phyloP scores from a whole-genome alignment of 495 filamentous ascomycete species.

The Pyrenula massariospora region DNA sequence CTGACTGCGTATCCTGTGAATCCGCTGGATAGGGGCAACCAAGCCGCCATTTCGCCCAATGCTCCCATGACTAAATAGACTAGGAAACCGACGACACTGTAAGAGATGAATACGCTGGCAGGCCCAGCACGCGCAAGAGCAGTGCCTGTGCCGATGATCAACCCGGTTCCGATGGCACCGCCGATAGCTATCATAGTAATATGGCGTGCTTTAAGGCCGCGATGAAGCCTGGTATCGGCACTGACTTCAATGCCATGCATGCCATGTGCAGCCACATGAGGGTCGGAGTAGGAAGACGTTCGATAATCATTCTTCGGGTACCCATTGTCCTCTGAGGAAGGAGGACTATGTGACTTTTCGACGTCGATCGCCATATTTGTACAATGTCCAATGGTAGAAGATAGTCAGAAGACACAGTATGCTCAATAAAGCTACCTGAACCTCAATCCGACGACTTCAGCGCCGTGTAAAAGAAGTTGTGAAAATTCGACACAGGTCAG shows the following conservation, averaged over 20 bases:
- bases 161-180: slow-evolving; percentile 71
- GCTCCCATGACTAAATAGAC: slow-evolving; percentile 56
- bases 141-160: slow-evolving; percentile 54
- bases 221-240: slow-evolving; percentile 32
- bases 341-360: not conserved
- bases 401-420: not conserved
- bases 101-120: slow-evolving; percentile 61
- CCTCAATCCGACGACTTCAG: not conserved
- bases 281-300: not conserved
- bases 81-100: slow-evolving; percentile 45
- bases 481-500: not conserved
- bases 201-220: slow-evolving; percentile 62
- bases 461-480: not conserved
- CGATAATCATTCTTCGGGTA: not conserved
- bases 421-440: not conserved
- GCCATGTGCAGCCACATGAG: not conserved
- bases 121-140: slow-evolving; percentile 53
- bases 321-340: not conserved
- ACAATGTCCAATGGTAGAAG: not conserved
- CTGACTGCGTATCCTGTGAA: slow-evolving; percentile 52
- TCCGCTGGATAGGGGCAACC: slow-evolving; percentile 47
- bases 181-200: slow-evolving; percentile 90
- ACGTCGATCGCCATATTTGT: not conserved
- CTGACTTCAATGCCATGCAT: slow-evolving; percentile 1
- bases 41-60: slow-evolving; percentile 60